Evolutionary conservation across 176 grass and related monocot genomes (phyloP).

Genomic region (Oryza australiensis): DNA sequence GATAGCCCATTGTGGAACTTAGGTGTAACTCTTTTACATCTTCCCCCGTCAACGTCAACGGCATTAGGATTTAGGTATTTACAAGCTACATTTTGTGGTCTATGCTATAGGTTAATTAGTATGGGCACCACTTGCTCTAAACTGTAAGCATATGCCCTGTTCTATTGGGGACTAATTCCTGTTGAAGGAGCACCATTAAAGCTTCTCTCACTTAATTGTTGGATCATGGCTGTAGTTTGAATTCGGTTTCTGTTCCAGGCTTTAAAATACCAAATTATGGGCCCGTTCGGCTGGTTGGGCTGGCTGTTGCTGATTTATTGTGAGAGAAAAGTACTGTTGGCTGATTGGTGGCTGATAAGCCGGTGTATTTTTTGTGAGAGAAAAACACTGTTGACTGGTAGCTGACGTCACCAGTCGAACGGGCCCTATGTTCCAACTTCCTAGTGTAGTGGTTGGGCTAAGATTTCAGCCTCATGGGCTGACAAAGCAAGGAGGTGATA

Average conservation of each 20-base stretch:
- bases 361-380: too few species aligned
- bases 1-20: too few species aligned
- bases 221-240: background rate
- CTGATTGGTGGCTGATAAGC: too few species aligned
- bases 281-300: too few species aligned
- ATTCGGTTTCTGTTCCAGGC: background rate
- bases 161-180: constrained; percentile 1
- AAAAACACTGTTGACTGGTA: too few species aligned
- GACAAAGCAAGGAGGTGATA: too few species aligned
- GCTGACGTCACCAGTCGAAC: too few species aligned
- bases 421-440: too few species aligned
- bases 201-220: background rate
- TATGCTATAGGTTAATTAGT: constrained; percentile 14
- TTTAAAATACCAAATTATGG: background rate
- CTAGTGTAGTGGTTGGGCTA: too few species aligned
- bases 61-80: background rate
- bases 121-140: background rate
- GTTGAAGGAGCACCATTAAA: background rate
- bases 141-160: background rate
- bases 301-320: too few species aligned
- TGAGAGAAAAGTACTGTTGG: too few species aligned
- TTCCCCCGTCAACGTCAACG: background rate
- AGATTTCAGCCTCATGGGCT: too few species aligned
- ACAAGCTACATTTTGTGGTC: background rate
- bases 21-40: background rate